Percentiles rank a stretch among this genome's conserved stretches.
phyloP scores from a whole-genome alignment of 2,329 filamentous ascomycete species.

The Paecilomyces sp. region DNA sequence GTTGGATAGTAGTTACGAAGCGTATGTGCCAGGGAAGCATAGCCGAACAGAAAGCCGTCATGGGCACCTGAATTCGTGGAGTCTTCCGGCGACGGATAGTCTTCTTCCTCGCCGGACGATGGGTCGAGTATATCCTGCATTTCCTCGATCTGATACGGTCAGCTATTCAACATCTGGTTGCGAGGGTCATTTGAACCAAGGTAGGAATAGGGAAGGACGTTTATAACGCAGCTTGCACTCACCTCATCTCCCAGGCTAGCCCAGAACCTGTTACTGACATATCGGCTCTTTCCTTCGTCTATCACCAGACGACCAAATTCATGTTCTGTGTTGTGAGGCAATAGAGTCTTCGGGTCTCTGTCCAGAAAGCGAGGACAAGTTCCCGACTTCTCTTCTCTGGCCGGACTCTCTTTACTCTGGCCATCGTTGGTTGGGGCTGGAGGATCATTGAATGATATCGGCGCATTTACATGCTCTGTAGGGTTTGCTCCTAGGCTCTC shows the following conservation, averaged over 20 bases:
- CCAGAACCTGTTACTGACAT: constrained; percentile 58
- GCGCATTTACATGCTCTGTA: constrained; percentile 15
- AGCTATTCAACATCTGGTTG: constrained; percentile 4
- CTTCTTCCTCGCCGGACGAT: constrained; percentile 51
- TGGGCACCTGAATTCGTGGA: constrained; percentile 36
- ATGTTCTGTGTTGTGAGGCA: constrained; percentile 25
- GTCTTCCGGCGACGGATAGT: constrained; percentile 39
- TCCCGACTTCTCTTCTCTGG: constrained; percentile 5
- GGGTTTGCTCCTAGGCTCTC: constrained; percentile 48
- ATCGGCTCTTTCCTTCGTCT: constrained; percentile 52
- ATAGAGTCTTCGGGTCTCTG: constrained; percentile 15
- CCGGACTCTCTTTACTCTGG: not conserved
- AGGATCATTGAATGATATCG: constrained; percentile 5
- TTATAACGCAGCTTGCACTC: constrained; percentile 5
- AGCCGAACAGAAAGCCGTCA: constrained; percentile 56
- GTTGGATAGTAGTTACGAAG: constrained; percentile 51
- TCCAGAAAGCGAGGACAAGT: constrained; percentile 3
- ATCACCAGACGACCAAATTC: constrained; percentile 53
- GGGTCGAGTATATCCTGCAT: constrained; percentile 55
- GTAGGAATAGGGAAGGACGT: not conserved
- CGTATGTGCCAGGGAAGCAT: constrained; percentile 50
- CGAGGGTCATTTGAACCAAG: not conserved
- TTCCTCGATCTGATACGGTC: constrained; percentile 46
- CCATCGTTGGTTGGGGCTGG: constrained; percentile 5
- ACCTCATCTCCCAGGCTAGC: constrained; percentile 55